phyloP scores from a whole-genome alignment of 2,329 filamentous ascomycete genomes.

The Ophiostoma sp. region DNA sequence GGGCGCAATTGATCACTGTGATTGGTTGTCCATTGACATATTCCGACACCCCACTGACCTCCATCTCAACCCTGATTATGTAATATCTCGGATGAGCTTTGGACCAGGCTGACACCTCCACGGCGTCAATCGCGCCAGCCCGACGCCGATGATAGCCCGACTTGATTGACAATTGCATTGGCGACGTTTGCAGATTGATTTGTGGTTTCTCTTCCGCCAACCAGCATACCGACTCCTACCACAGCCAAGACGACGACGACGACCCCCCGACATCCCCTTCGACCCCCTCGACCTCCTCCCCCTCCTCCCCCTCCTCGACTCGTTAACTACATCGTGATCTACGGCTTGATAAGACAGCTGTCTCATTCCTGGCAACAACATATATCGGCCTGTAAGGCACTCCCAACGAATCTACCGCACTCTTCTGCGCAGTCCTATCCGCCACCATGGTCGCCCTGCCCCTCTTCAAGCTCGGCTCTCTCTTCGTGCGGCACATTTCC shows the following conservation, averaged over 20 bases:
- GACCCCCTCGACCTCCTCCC: neutral
- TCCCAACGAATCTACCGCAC: neutral
- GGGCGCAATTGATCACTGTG: slow-evolving; percentile 18
- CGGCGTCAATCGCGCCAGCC: neutral
- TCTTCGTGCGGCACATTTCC: slow-evolving; percentile 61
- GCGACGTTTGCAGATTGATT: neutral
- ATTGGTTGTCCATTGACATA: slow-evolving; percentile 17
- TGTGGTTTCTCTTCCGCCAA: neutral
- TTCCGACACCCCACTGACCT: neutral
- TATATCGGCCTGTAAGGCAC: neutral
- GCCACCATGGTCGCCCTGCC: slow-evolving; percentile 57
- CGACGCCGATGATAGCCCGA: neutral
- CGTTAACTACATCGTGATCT: neutral
- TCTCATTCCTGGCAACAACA: neutral
- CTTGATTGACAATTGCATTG: neutral
- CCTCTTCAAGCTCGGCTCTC: slow-evolving; percentile 60
- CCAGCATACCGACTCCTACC: neutral
- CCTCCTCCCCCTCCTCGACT: neutral
- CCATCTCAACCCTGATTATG: slow-evolving; percentile 9
- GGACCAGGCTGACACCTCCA: slow-evolving; percentile 19
- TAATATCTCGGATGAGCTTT: slow-evolving; percentile 14
- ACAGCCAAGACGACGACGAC: neutral
- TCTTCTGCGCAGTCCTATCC: neutral
- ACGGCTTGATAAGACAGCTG: neutral
- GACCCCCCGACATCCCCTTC: neutral